Percentiles rank a stretch among this genome's conserved stretches.
phyloP scores from a whole-genome alignment of 805 yeast species.

The Sungouiozyma intestinalis region DNA sequence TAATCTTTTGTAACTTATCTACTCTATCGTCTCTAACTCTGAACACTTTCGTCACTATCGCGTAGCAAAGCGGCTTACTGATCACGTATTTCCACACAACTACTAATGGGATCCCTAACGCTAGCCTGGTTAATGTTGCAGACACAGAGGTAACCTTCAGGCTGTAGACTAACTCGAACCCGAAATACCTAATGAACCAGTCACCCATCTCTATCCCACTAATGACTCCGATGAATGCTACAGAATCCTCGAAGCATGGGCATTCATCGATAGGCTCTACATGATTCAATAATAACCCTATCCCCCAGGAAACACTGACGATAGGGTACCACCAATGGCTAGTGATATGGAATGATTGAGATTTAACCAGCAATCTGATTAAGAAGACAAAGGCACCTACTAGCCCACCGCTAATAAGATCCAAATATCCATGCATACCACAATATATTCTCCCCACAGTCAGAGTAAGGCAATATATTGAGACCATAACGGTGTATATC shows the following conservation, averaged over 20 bases:
- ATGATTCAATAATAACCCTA: constrained; percentile 52
- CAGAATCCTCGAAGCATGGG: constrained; percentile 93
- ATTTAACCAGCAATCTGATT: constrained; percentile 34
- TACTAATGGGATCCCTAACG: constrained; percentile 53
- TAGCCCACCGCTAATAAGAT: constrained; percentile 52
- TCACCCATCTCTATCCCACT: constrained; percentile 62
- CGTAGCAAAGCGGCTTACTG: constrained; percentile 57
- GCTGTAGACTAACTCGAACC: constrained; percentile 8
- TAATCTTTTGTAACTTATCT: constrained; percentile 10
- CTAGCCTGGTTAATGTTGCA: constrained; percentile 36
- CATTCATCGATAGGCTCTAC: constrained; percentile 85
- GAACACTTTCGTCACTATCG: constrained; percentile 29
- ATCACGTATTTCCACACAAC: constrained; percentile 58
- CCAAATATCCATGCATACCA: constrained; percentile 95
- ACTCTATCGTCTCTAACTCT: constrained; percentile 17
- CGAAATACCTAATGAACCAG: constrained; percentile 33
- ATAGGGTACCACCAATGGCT: constrained; percentile 28
- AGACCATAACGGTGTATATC: constrained; percentile 8
- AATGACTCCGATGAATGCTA: constrained; percentile 84
- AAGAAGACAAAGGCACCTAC: constrained; percentile 49
- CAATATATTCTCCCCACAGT: constrained; percentile 80
- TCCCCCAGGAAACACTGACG: constrained; percentile 31
- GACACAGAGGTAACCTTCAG: constrained; percentile 8
- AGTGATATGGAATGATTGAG: constrained; percentile 9
- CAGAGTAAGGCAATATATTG: constrained; percentile 50